Base-by-base conservation (phyloP, 2,329 filamentous ascomycete species). In the Aureobasidium pullulans region DNA sequence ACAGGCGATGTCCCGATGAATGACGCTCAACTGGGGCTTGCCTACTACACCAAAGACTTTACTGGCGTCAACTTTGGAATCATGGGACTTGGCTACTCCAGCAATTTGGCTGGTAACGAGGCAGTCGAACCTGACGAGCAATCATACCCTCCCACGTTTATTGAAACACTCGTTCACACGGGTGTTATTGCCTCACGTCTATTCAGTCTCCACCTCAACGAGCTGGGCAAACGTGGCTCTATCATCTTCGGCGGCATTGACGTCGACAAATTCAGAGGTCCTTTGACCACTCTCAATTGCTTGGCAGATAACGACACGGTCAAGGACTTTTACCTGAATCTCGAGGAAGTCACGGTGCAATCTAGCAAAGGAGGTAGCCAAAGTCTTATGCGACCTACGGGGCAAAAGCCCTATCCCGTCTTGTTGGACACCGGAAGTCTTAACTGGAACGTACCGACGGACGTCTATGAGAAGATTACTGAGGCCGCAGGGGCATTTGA, bases 171-270 rank as follows among this genome's bases (percentile, higher is more conserved):
- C 28, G 63, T 62, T 31, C 60, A 65, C 39, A 61, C 68, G 7
- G 68, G 68, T 19, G 65, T 66, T 10, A 71, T 70, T 57, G 66
- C 67, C 50, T 66, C 63, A 43, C 61, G 69, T 5, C 58, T 70
- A 19, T 72, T 69, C 60, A 69, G 66, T n/a, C 58, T 72, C 19
- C 71, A 62, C 60, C 61, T 72, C 42, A 71, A 71, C 46, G 64
- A 67, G 36, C 62, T 65, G 54, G 57, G 60, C 23, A 5, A 28
- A 8, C 59, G 65, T 8, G 70, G 70, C 31, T 65, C 64, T 10
- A 67, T 72, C 40, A 64, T 71, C 29, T 71, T 72, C 52, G 70
- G 70, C 19, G 70, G 70, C 8, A 66, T 71, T 42, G 70, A 72
- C 59, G 68, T 61, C 2, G 60, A 62, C 36, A 68, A 68, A 46